Percentiles rank a stretch among this genome's conserved stretches.
Conservation (phyloP, 805 yeast genomes). For the Candida orba region DNA sequence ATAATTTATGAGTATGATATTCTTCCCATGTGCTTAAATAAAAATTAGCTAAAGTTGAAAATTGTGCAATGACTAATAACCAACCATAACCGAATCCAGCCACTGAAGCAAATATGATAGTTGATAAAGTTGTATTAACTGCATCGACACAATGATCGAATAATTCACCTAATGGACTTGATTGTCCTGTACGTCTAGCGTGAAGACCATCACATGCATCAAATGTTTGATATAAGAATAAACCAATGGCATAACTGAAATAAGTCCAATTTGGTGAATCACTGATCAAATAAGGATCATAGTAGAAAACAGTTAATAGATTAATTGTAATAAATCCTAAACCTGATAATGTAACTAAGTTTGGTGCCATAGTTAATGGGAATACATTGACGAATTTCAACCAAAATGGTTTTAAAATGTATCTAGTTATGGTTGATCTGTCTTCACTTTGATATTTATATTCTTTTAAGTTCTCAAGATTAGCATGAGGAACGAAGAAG, state of each 20-base stretch:
- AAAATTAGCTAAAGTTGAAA: conserved; percentile 73
- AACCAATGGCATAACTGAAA: conserved; percentile 67
- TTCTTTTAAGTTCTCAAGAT: conserved; percentile 43
- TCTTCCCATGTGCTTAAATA: conserved; percentile 95
- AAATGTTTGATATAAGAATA: conserved; percentile 88
- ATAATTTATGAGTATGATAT: conserved; percentile 79
- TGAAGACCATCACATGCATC: conserved; percentile 96
- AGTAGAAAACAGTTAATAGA: conserved; percentile 55
- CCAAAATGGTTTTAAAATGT: conserved; percentile 81
- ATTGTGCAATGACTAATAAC: conserved; percentile 53
- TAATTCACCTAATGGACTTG: conserved; percentile 90
- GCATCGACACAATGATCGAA: conserved; percentile 86
- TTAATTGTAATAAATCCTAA: conserved; percentile 63
- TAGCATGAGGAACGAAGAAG: conserved; percentile 46
- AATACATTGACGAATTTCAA: conserved; percentile 59
- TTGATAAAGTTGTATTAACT: conserved; percentile 72
- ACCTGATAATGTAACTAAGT: conserved; percentile 78
- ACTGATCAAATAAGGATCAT: conserved; percentile 58
- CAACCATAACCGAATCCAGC: conserved; percentile 68
- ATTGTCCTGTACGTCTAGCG: conserved; percentile 91
- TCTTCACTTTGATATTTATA: conserved; percentile 68
- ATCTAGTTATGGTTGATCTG: conserved; percentile 68
- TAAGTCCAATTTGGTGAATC: conserved; percentile 72
- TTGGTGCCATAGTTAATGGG: conserved; percentile 90
- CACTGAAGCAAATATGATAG: conserved; percentile 68